phyloP scores from a whole-genome alignment of 257 asterid genomes.

The Linderniella brevidens region DNA sequence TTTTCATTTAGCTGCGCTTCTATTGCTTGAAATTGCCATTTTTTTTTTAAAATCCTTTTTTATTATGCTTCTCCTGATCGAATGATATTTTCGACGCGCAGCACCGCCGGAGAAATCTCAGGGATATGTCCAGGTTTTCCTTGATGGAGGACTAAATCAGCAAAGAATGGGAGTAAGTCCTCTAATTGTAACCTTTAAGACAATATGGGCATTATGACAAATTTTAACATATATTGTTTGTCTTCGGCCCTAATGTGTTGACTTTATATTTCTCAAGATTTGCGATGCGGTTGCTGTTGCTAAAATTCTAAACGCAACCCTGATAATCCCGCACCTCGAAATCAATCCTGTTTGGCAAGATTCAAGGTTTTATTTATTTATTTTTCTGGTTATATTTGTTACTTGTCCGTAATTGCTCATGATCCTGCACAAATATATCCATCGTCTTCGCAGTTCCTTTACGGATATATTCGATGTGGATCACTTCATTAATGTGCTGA shows the following conservation, averaged over 20 bases:
- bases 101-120: conserved; percentile 55
- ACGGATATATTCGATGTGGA: conserved; percentile 91
- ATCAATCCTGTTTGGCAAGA: conserved; percentile 96
- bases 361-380: conserved; percentile 40
- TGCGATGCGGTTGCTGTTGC: conserved; percentile 99
- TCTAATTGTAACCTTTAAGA: not conserved
- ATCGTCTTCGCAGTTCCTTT: conserved; percentile 43
- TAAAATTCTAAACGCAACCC: conserved; percentile 86
- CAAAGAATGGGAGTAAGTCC: conserved; percentile 83
- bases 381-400: conserved; percentile 1
- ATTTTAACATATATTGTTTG: not conserved
- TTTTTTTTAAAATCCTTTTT: not conserved
- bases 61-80: not conserved
- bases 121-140: conserved; percentile 87
- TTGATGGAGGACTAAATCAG: conserved; percentile 96
- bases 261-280: conserved; percentile 23
- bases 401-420: not conserved
- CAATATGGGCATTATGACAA: not conserved
- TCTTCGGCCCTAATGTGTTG: too few species aligned
- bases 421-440: not conserved
- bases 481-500: conserved; percentile 75
- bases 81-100: conserved; percentile 12
- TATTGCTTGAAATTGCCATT: not conserved
- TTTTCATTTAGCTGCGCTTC: not conserved
- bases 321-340: conserved; percentile 80